phyloP scores from a whole-genome alignment of 208 protist species.

The Vickermania ingenoplastis region DNA sequence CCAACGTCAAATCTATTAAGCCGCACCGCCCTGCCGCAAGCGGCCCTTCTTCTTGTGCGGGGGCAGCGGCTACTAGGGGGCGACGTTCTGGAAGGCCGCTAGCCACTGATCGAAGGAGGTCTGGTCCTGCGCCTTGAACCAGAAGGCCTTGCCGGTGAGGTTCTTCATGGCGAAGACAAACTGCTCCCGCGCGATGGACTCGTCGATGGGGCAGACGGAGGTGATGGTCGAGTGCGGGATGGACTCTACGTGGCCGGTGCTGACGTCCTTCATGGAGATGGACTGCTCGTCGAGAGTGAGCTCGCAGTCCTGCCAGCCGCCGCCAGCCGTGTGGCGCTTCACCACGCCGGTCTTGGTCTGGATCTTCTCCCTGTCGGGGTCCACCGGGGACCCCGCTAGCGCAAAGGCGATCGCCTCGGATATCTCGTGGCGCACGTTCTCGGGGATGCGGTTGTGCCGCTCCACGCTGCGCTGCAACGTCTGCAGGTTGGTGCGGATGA shows the following conservation, averaged over 20 bases:
- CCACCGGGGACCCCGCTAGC: conserved; percentile 25
- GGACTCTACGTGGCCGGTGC: conserved; percentile 27
- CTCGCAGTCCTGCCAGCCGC: conserved; percentile 73
- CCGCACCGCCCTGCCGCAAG: too few relatives aligned
- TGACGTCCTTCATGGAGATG: conserved; percentile 34
- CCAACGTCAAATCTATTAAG: too few relatives aligned
- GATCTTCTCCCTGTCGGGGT: conserved; percentile 23
- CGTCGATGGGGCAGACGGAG: conserved; percentile 80
- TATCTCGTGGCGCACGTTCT: conserved; percentile 47
- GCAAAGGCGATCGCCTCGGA: conserved; percentile 43
- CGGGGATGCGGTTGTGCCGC: conserved; percentile 55
- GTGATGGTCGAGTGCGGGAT: conserved; percentile 50
- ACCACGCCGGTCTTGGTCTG: conserved; percentile 30
- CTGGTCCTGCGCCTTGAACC: conserved; percentile 51
- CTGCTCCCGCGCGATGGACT: conserved; percentile 48
- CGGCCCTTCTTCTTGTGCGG: too few relatives aligned
- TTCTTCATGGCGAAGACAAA: conserved; percentile 84
- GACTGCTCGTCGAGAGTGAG: conserved; percentile 36
- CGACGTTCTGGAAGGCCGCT: conserved; percentile 42
- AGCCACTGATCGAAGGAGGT: conserved; percentile 53
- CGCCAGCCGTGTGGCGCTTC: conserved; percentile 58
- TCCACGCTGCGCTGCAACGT: conserved; percentile 71
- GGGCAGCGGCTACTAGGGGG: too few relatives aligned
- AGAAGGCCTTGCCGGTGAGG: conserved; percentile 70
- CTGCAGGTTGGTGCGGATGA: conserved; percentile 45